Evolutionary conservation across 1,284 basidiomycete genomes (phyloP).

Genomic region (Marasmius tenuissimus): DNA sequence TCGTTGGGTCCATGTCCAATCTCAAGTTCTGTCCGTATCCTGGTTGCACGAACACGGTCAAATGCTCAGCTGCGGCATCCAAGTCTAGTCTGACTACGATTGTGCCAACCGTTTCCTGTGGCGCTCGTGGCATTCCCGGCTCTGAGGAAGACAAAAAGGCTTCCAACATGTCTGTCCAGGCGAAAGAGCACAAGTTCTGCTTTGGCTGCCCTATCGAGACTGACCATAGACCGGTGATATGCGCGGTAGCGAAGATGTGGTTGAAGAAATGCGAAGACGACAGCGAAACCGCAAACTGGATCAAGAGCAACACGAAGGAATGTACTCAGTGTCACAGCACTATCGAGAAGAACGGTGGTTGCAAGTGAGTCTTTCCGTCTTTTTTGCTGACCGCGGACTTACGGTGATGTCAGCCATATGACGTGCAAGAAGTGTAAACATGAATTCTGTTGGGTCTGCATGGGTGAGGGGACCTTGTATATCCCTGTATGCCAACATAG

Average conservation of each 20-base stretch:
- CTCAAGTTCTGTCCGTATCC: conserved; percentile 94
- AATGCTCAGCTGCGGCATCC: conserved; percentile 76
- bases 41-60: conserved; percentile 84
- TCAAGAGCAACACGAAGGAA: conserved; percentile 99
- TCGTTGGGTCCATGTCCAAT: conserved; percentile 81
- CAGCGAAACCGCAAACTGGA: conserved; percentile 99
- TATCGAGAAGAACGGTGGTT: conserved; percentile 99
- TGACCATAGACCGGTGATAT: conserved; percentile 92
- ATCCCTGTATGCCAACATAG: background rate
- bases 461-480: conserved; percentile 45
- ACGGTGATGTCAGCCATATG: conserved; percentile 74
- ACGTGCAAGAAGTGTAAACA: conserved; percentile 99
- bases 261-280: conserved; percentile 97
- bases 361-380: conserved; percentile 75
- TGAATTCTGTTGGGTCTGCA: conserved; percentile 84
- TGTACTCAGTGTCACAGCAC: conserved; percentile 94
- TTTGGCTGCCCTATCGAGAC: conserved; percentile 86
- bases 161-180: conserved; percentile 19
- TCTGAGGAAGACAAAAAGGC: background rate
- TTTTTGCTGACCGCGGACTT: conserved; percentile 6
- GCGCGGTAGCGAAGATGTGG: conserved; percentile 90
- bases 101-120: conserved; percentile 90
- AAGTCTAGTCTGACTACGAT: conserved; percentile 75
- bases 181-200: conserved; percentile 77
- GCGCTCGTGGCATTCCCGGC: conserved; percentile 43